These are phyloP conservation scores for Debaryomyces sp. DNA, from an alignment of 1,139 yeast genomes.

Conservation along the genomic window DNA sequence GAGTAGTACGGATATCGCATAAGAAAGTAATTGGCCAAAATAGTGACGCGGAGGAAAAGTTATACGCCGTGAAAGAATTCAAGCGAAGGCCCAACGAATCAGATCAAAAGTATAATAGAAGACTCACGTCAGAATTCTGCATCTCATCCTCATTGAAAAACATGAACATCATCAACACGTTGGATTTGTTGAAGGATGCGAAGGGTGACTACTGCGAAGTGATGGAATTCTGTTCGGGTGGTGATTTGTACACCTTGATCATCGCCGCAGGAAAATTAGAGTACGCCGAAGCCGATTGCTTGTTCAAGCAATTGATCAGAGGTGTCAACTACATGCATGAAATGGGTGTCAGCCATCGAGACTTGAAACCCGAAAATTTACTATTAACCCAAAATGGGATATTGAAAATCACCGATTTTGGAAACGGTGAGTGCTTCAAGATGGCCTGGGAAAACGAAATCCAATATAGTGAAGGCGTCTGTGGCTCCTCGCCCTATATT, in stretches of 20 bases:
- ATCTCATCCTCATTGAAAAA: constrained; percentile 52
- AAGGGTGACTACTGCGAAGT: constrained; percentile 95
- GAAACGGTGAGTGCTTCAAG: constrained; percentile 91
- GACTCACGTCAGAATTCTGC: constrained; percentile 51
- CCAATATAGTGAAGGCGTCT: constrained; percentile 80
- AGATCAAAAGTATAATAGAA: constrained; percentile 47
- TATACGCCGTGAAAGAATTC: constrained; percentile 53
- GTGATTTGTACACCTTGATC: constrained; percentile 86
- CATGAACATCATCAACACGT: constrained; percentile 71
- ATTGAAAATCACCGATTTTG: constrained; percentile 91
- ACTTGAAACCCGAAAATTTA: constrained; percentile 91
- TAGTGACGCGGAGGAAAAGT: constrained; percentile 29
- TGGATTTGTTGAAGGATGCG: constrained; percentile 86
- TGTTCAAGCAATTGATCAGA: constrained; percentile 85
- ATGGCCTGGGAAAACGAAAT: constrained; percentile 96
- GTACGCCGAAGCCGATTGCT: constrained; percentile 90
- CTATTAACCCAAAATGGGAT: constrained; percentile 78
- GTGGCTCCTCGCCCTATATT: constrained; percentile 90
- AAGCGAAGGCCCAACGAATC: constrained; percentile 43
- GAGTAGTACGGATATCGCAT: constrained; percentile 50
- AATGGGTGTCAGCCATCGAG: constrained; percentile 96
- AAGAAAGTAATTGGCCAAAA: constrained; percentile 28
- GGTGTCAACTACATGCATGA: constrained; percentile 97
- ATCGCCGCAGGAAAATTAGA: constrained; percentile 84
- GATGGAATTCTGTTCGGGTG: constrained; percentile 96